A percentile compares a stretch with the other conserved stretches of the same genome.
Evolutionary conservation across 768 basidiomycete species (phyloP).

Genomic region (Russula griseocarnosa): DNA sequence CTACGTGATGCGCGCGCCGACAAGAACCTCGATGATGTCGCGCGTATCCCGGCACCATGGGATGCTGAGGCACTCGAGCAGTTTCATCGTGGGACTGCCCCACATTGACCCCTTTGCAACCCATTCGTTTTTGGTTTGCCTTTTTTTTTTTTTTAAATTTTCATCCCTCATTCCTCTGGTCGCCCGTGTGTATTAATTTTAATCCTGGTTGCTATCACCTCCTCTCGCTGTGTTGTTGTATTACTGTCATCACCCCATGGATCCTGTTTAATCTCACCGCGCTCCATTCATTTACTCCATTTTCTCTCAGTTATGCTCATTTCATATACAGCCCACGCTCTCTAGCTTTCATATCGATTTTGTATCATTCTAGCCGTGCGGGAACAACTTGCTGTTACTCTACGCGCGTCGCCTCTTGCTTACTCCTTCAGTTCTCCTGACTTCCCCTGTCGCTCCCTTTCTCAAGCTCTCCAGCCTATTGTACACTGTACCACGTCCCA

Average conservation of each 20-base stretch:
- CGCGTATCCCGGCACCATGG: slow-evolving; percentile 62
- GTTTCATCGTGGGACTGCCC: slow-evolving; percentile 15
- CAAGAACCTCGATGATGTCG: slow-evolving; percentile 72
- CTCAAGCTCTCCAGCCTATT: background rate
- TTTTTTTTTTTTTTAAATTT: background rate
- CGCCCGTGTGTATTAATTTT: background rate
- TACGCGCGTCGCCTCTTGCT: background rate
- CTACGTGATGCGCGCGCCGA: slow-evolving; percentile 74
- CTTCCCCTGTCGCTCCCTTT: background rate
- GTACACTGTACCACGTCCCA: background rate
- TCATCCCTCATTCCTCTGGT: background rate
- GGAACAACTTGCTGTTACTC: background rate
- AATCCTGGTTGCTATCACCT: background rate
- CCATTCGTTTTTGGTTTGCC: background rate
- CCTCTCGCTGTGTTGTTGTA: slow-evolving; percentile 2
- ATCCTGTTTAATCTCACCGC: background rate
- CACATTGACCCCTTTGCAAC: background rate
- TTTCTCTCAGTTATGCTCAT: background rate
- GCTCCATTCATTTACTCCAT: background rate
- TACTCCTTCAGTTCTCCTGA: background rate
- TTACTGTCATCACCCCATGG: slow-evolving; percentile 1
- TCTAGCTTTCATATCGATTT: background rate
- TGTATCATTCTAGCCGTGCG: background rate
- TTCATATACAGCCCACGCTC: background rate
- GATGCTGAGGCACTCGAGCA: slow-evolving; percentile 29